Percentiles rank a stretch among this genome's conserved stretches.
phyloP scores from a whole-genome alignment of 352 stramenopile species.

The Globisporangium splendens region DNA sequence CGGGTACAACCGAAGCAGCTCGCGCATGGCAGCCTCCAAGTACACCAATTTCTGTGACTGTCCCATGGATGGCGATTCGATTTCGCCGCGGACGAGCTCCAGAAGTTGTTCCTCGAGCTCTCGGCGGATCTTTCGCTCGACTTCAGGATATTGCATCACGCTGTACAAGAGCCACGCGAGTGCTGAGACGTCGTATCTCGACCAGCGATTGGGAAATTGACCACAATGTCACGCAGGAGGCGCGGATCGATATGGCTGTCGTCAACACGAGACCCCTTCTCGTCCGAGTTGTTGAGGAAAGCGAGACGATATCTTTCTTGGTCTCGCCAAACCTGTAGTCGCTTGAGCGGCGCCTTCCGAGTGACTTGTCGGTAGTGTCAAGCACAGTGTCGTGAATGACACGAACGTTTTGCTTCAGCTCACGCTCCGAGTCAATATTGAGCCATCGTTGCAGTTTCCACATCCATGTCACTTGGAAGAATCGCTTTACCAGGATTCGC shows the following conservation, averaged over 20 bases:
- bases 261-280: background rate
- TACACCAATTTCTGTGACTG: constrained; percentile 15
- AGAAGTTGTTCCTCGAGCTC: constrained; percentile 19
- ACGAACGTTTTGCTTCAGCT: constrained; percentile 27
- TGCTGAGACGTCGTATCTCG: constrained; percentile 61
- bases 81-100: background rate
- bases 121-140: constrained; percentile 17
- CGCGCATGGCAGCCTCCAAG: constrained; percentile 22
- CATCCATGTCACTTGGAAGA: constrained; percentile 28
- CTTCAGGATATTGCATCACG: constrained; percentile 29
- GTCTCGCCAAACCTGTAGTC: constrained; percentile 1
- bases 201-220: constrained; percentile 67
- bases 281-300: constrained; percentile 24
- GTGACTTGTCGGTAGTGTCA: constrained; percentile 26
- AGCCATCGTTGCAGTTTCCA: constrained; percentile 39
- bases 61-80: constrained; percentile 4
- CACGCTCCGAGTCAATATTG: constrained; percentile 31
- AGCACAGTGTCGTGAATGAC: constrained; percentile 36
- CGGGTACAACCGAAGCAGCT: constrained; percentile 29
- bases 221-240: constrained; percentile 53
- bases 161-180: constrained; percentile 55
- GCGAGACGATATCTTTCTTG: constrained; percentile 16
- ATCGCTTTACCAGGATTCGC: constrained; percentile 23
- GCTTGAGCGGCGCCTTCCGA: background rate
- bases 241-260: constrained; percentile 17